A percentile compares a stretch with the other conserved stretches of the same genome.
These are phyloP conservation scores for Grosmannia clavigera DNA, from an alignment of 2,329 filamentous ascomycete genomes.

Conservation along the genomic window DNA sequence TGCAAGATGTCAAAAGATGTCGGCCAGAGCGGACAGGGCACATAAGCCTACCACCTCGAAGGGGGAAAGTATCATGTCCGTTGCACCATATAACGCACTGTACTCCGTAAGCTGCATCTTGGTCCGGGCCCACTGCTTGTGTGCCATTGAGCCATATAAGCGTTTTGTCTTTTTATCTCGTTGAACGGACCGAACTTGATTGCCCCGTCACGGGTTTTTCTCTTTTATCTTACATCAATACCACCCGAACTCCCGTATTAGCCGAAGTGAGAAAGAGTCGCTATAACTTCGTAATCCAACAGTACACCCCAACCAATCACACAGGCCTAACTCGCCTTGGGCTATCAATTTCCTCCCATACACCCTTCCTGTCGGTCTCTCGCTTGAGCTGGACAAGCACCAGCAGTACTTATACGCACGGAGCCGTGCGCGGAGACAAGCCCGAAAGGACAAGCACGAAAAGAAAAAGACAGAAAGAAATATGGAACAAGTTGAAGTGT, in stretches of 20 bases:
- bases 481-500: conserved; percentile 55
- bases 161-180: neutral
- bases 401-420: too few relatives aligned
- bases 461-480: conserved; percentile 22
- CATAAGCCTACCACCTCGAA: too few relatives aligned
- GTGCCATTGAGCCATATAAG: too few relatives aligned
- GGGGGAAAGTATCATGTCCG: too few relatives aligned
- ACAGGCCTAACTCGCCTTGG: neutral
- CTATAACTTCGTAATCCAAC: neutral
- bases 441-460: conserved; percentile 11
- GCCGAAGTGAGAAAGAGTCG: neutral
- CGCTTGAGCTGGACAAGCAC: too few relatives aligned
- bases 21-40: too few relatives aligned
- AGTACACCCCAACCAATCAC: neutral
- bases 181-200: neutral
- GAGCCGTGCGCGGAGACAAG: too few relatives aligned
- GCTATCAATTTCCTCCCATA: neutral
- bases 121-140: neutral
- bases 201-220: neutral
- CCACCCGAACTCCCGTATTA: neutral
- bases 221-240: neutral
- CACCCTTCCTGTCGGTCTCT: neutral
- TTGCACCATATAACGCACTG: too few relatives aligned
- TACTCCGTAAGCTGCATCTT: neutral
- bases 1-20: too few relatives aligned